Percentiles rank a stretch among this genome's conserved stretches.
Evolutionary conservation across 2,329 filamentous ascomycete genomes (phyloP).

Genomic region (Epicoccum sorghinum): DNA sequence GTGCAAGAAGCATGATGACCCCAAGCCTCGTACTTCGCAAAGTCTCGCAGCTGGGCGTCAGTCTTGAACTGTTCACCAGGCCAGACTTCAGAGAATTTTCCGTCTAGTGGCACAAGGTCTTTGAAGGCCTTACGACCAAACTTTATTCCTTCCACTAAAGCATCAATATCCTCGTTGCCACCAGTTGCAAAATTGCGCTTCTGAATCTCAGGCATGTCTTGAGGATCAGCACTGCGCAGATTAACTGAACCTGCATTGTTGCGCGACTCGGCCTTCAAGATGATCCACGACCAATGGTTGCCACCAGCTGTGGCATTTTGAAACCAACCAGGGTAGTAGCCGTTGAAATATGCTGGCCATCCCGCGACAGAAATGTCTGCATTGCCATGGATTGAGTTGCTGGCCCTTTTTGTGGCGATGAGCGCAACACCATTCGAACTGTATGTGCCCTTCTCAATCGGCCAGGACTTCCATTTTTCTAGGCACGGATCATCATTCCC

Average conservation of each 20-base stretch:
- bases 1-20: slow-evolving; percentile 65
- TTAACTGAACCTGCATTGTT: slow-evolving; percentile 67
- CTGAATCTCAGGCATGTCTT: slow-evolving; percentile 65
- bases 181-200: slow-evolving; percentile 53
- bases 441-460: slow-evolving; percentile 51
- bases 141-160: slow-evolving; percentile 61
- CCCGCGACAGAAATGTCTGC: slow-evolving; percentile 62
- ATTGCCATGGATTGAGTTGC: slow-evolving; percentile 49
- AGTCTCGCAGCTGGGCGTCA: slow-evolving; percentile 37
- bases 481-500: slow-evolving; percentile 52
- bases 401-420: slow-evolving; percentile 51
- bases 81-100: slow-evolving; percentile 47
- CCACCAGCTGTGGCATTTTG: slow-evolving; percentile 52
- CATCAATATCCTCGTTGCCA: slow-evolving; percentile 62
- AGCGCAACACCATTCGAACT: slow-evolving; percentile 60
- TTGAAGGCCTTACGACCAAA: slow-evolving; percentile 54
- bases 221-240: slow-evolving; percentile 66
- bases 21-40: slow-evolving; percentile 38
- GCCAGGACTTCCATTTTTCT: slow-evolving; percentile 49
- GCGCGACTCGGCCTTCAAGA: slow-evolving; percentile 67
- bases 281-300: slow-evolving; percentile 55
- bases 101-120: slow-evolving; percentile 41
- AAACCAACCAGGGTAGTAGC: slow-evolving; percentile 62
- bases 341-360: slow-evolving; percentile 59
- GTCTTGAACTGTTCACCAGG: slow-evolving; percentile 55